These are phyloP conservation scores for Lasiodiplodia sp. DNA, from an alignment of 2,329 filamentous ascomycete species.

Conservation along the genomic window DNA sequence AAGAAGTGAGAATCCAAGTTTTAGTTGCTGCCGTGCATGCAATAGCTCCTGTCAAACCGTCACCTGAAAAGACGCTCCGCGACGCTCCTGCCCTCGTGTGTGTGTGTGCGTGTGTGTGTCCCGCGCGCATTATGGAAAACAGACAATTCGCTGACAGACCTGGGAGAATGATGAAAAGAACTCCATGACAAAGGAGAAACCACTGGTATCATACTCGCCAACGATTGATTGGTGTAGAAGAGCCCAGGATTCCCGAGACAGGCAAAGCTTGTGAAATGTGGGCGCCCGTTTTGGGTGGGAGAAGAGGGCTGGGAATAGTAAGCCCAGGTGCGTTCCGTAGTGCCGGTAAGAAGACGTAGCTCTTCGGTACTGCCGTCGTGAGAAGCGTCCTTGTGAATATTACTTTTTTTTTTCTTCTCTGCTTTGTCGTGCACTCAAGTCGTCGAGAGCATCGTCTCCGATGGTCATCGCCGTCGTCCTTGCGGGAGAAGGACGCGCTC, in stretches of 20 bases:
- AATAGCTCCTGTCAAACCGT: constrained; percentile 25
- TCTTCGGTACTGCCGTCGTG: constrained; percentile 5
- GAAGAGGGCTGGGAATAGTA: not conserved
- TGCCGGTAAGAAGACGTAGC: constrained; percentile 8
- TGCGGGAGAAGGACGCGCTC: not conserved
- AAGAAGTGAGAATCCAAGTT: constrained; percentile 23
- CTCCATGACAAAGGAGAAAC: constrained; percentile 1
- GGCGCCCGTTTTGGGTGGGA: not conserved
- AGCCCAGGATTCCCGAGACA: not conserved
- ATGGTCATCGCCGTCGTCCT: not conserved
- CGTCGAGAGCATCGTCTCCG: not conserved
- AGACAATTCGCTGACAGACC: not conserved
- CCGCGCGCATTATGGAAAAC: constrained; percentile 6
- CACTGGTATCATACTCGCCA: constrained; percentile 23
- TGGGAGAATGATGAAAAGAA: not conserved
- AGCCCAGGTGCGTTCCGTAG: constrained; percentile 2
- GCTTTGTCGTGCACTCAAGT: constrained; percentile 4
- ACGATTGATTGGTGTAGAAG: not conserved
- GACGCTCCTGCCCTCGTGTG: constrained; percentile 14
- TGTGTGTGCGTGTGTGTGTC: not conserved
- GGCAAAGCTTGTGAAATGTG: not conserved
- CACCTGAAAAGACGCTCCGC: not conserved
- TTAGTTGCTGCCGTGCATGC: constrained; percentile 25
- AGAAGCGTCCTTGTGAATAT: constrained; percentile 1
- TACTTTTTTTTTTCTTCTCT: constrained; percentile 5